These are phyloP conservation scores for Penicillium ochrochloron DNA, from an alignment of 495 filamentous ascomycete species.

Conservation along the genomic window DNA sequence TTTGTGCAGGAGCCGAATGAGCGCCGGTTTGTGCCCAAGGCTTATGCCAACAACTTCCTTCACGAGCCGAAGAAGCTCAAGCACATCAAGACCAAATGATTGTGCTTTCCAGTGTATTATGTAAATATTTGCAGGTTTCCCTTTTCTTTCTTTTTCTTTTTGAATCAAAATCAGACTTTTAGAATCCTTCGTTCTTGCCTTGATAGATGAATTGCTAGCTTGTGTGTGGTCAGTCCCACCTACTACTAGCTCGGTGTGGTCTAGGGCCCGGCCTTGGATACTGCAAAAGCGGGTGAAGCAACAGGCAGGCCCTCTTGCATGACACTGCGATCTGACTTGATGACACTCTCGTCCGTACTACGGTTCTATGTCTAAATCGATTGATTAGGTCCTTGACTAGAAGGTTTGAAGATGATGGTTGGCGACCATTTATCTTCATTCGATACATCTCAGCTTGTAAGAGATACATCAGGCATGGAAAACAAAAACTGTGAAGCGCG, in stretches of 20 bases:
- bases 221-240: not conserved
- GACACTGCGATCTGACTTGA: not conserved
- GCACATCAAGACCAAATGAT: constrained; percentile 89
- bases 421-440: not conserved
- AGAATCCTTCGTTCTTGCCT: not conserved
- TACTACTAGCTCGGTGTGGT: not conserved
- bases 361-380: not conserved
- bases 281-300: not conserved
- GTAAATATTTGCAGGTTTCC: constrained; percentile 48
- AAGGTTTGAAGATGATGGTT: not conserved
- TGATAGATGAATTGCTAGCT: not conserved
- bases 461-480: no score
- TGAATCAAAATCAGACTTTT: constrained; percentile 16
- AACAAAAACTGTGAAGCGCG: no score
- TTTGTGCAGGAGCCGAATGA: constrained; percentile 97
- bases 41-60: constrained; percentile 95
- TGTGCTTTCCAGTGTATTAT: constrained; percentile 38
- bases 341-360: not conserved
- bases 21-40: constrained; percentile 83
- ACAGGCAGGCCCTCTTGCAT: not conserved
- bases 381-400: not conserved
- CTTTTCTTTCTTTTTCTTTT: constrained; percentile 13
- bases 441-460: no score
- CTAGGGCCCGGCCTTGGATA: not conserved
- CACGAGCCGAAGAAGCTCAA: constrained; percentile 86